Base-by-base conservation (phyloP, 345 rosid genomes). In the Euphorbia lathyris region DNA sequence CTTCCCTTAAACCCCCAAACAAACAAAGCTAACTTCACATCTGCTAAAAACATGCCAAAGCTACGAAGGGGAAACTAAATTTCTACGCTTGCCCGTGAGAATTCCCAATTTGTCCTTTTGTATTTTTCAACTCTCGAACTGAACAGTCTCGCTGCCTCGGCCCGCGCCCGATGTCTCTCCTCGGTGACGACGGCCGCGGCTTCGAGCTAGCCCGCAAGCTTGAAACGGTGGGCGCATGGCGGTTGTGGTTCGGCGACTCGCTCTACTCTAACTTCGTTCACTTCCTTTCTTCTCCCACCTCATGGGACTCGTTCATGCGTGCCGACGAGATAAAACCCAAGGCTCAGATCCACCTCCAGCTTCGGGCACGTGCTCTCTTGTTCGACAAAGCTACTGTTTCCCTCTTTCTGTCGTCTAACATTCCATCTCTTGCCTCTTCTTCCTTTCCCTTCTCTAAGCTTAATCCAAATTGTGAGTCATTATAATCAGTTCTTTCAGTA, bases 141-240 rank as follows among this genome's bases (percentile, higher is more conserved):
- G 16, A 38, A 16, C 16, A 20, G n/a, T 12, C n/a, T n/a, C n/a
- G n/a, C n/a, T n/a, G n/a, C n/a, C 42, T 11, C 9, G 9, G 19
- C 22, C 52, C 4, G 23, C 11, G 19, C 58, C 47, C 14, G 1
- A 93, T 94, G 98, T 82, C 88, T 16, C 81, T 94, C 7, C 90
- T 94, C 43, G 98, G 98, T 71, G 97, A 91, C 79, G 97, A 94
- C 78, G 97, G 95, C 0, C 81, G 83, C 59, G 97, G 96, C 29
- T 94, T 76, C 82, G 97, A 89, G 71, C 86, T 94, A 13, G 97
- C 98, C 17, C 81, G 83, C 67, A 82, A 72, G 79, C 97, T 91
- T 1, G 96, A 94, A 75, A 63, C 81, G 20, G 63, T 74, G 48
- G 96, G 97, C 65, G 90, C 86, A 7, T 94, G 96, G 97, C 82